Percentiles rank a stretch among this genome's conserved stretches.
These are phyloP conservation scores for Effrenium voratum DNA, from an alignment of 73 alveolate genomes.

Conservation along the genomic window DNA sequence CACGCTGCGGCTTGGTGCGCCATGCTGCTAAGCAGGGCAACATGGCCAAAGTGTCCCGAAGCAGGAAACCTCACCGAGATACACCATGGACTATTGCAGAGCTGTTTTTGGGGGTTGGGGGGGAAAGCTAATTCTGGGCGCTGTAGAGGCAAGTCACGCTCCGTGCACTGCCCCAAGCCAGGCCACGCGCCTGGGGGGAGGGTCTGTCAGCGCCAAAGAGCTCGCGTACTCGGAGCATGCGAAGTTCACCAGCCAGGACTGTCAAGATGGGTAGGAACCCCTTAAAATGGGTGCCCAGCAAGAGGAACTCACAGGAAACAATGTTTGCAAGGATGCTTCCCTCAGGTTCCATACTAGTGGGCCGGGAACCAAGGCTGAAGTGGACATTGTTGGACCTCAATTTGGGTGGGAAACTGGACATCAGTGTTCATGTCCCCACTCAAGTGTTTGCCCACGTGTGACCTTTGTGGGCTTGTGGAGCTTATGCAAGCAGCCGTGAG, in stretches of 20 bases:
- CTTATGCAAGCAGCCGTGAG: not conserved
- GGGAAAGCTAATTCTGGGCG: not conserved
- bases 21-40: not conserved
- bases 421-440: not conserved
- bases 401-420: not conserved
- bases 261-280: not conserved
- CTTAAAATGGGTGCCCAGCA: not conserved
- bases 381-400: not conserved
- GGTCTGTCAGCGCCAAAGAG: conserved; percentile 20
- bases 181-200: conserved; percentile 2
- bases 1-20: not conserved
- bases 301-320: not conserved
- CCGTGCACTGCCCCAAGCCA: too few relatives aligned
- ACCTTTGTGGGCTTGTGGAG: too few relatives aligned
- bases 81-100: not conserved
- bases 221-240: conserved; percentile 30
- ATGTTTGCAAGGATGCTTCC: not conserved
- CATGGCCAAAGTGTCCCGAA: not conserved
- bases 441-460: not conserved
- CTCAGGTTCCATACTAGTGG: not conserved
- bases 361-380: not conserved
- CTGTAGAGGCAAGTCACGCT: too few relatives aligned
- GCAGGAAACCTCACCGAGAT: not conserved
- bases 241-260: conserved; percentile 14
- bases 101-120: not conserved